Base-by-base conservation (phyloP, 1,139 yeast genomes). In the Yamadazyma dushanensis region DNA sequence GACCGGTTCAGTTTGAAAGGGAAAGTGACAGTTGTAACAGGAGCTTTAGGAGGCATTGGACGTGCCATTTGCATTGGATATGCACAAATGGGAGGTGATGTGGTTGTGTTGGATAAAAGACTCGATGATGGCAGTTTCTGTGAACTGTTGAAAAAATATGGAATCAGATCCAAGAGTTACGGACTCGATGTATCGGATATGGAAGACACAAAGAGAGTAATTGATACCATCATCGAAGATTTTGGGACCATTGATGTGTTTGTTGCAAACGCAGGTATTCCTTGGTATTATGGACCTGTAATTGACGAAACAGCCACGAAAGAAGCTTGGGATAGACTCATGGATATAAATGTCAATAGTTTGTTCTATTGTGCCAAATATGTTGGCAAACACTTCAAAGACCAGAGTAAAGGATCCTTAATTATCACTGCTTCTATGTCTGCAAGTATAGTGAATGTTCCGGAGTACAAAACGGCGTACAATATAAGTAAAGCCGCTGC, bases 71-170 rank as follows among this genome's bases (percentile, higher is more conserved):
- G 94, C 27, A 82, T 76, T 51, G 92, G 87, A 0, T 84, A 68
- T 52, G 88, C 90, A 34, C 90, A 85, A 61, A 90, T 90, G n/a
- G 95, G 95, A 34, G 92, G 92, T 13, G 83, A 83, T 49, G 82
- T 86, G 29, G 86, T 86, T 43, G 70, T 87, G 51, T 33, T 84
- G 83, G 95, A 79, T 50, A 75, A 80, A 32, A 68, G 79, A 6
- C 72, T 70, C 35, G 55, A 68, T 31, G 35, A 45, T 4, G 50
- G 50, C 4, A 29, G 39, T 19, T 66, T 76, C 51, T 83, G 83
- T 23, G 67, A 63, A 32, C 65, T 85, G 16, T 59, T 73, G 21
- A 55, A 72, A 42, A 71, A 73, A 47, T 83, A 82, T 56, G 80
- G 80, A 13, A 78, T 84, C 43, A 73, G 59, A 53, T 74, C 76